Percentiles rank a stretch among this genome's conserved stretches.
phyloP scores from a whole-genome alignment of 352 stramenopile genomes.

The Peronospora destructor region DNA sequence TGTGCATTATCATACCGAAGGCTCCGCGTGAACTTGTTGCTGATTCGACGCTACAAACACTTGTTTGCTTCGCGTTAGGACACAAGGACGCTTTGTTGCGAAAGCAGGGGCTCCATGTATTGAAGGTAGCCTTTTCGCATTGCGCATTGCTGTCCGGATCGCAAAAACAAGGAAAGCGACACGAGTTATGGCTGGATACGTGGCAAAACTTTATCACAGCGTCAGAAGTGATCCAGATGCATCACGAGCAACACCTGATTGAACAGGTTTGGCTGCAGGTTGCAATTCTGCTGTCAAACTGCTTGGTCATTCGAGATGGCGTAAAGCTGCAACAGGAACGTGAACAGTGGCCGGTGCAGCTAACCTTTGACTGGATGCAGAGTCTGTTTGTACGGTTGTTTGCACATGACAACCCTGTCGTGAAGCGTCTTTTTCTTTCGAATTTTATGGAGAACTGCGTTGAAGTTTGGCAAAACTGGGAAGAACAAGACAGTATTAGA shows the following conservation, averaged over 20 bases:
- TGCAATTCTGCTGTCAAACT: conserved; percentile 36
- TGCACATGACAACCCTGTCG: conserved; percentile 66
- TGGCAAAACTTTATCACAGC: conserved; percentile 72
- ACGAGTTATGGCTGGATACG: conserved; percentile 16
- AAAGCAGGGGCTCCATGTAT: conserved; percentile 63
- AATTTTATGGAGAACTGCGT: conserved; percentile 56
- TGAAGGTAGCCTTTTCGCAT: conserved; percentile 60
- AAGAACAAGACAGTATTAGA: neutral
- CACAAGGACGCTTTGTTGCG: conserved; percentile 48
- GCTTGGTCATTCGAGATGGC: conserved; percentile 23
- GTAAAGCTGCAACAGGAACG: neutral
- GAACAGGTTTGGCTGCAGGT: conserved; percentile 82
- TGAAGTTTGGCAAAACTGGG: conserved; percentile 15
- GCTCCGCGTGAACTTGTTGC: conserved; percentile 36
- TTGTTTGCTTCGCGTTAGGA: conserved; percentile 49
- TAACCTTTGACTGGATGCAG: conserved; percentile 75
- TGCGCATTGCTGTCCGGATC: conserved; percentile 23
- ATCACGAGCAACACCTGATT: conserved; percentile 76
- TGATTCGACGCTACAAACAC: conserved; percentile 30
- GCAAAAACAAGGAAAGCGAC: conserved; percentile 1
- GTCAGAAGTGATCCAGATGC: conserved; percentile 78
- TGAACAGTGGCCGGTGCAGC: conserved; percentile 40
- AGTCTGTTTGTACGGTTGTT: conserved; percentile 66
- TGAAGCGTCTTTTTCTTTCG: conserved; percentile 65
- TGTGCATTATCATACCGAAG: conserved; percentile 50